Conservation (phyloP, 768 basidiomycete genomes). For the Cystofilobasidium ferigula region DNA sequence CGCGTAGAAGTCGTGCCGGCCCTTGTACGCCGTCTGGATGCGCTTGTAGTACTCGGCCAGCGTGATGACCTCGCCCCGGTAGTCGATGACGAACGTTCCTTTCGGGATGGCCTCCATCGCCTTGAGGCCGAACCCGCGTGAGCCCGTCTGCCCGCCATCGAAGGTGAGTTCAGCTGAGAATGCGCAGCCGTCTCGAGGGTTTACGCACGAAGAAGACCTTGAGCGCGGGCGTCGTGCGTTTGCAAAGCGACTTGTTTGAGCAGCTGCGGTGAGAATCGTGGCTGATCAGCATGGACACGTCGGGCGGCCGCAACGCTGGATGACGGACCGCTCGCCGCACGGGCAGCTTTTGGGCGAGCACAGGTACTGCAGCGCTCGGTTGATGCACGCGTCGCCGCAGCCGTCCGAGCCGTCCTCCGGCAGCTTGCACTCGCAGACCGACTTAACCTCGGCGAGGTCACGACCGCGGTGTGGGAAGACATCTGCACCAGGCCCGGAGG, state of each 20-base stretch:
- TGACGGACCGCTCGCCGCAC: constrained; percentile 27
- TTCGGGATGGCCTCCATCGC: constrained; percentile 34
- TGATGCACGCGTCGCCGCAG: constrained; percentile 38
- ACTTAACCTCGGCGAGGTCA: constrained; percentile 1
- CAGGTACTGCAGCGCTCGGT: constrained; percentile 39
- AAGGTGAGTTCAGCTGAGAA: background rate
- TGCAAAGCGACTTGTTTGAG: constrained; percentile 35
- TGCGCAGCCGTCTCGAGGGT: too few relatives aligned
- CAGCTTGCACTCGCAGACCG: constrained; percentile 5
- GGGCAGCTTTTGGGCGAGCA: constrained; percentile 39
- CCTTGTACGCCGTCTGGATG: constrained; percentile 33
- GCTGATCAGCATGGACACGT: background rate
- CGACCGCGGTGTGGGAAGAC: constrained; percentile 3
- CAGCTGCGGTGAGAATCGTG: constrained; percentile 27
- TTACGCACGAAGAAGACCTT: constrained; percentile 38
- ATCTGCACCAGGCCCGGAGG: background rate
- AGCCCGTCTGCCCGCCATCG: constrained; percentile 33
- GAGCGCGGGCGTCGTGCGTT: constrained; percentile 29
- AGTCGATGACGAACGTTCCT: constrained; percentile 40
- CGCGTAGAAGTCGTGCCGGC: constrained; percentile 38
- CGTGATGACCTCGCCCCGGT: constrained; percentile 38
- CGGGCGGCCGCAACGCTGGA: background rate
- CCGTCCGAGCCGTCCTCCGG: constrained; percentile 12
- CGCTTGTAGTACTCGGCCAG: constrained; percentile 36
- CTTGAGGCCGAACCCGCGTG: constrained; percentile 38